Evolutionary conservation across 495 filamentous ascomycete species (phyloP).

Genomic region (Sabuloglossum arenarium): DNA sequence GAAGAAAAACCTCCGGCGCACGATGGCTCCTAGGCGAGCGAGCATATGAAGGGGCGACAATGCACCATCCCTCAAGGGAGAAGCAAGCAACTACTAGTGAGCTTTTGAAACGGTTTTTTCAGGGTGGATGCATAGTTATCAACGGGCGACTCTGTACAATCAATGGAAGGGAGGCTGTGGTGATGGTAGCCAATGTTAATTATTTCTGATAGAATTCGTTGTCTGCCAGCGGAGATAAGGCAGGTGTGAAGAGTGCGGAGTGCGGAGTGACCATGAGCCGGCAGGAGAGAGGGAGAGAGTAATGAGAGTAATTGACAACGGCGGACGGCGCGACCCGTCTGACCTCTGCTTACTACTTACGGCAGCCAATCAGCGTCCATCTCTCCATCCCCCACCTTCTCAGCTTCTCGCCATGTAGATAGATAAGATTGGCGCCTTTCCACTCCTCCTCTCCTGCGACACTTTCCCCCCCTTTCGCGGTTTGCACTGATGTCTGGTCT

Average conservation of each 20-base stretch:
- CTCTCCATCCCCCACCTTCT: too few species aligned
- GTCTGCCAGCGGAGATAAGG: too few species aligned
- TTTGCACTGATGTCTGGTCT: background rate
- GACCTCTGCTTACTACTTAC: too few species aligned
- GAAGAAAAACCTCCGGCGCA: slow-evolving; percentile 72
- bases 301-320: too few species aligned
- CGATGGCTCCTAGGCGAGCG: slow-evolving; percentile 79
- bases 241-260: too few species aligned
- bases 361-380: too few species aligned
- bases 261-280: too few species aligned
- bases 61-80: background rate
- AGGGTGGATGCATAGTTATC: background rate
- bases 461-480: background rate
- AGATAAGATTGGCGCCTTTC: background rate
- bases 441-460: background rate
- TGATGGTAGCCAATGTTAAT: background rate
- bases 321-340: background rate
- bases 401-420: background rate
- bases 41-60: slow-evolving; percentile 34
- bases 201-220: background rate
- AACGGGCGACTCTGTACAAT: background rate
- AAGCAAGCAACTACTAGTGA: too few species aligned
- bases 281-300: background rate
- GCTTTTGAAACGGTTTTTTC: too few species aligned
- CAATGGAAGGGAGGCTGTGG: background rate